phyloP scores from a whole-genome alignment of 805 yeast genomes.

The Candida broadrunensis region DNA sequence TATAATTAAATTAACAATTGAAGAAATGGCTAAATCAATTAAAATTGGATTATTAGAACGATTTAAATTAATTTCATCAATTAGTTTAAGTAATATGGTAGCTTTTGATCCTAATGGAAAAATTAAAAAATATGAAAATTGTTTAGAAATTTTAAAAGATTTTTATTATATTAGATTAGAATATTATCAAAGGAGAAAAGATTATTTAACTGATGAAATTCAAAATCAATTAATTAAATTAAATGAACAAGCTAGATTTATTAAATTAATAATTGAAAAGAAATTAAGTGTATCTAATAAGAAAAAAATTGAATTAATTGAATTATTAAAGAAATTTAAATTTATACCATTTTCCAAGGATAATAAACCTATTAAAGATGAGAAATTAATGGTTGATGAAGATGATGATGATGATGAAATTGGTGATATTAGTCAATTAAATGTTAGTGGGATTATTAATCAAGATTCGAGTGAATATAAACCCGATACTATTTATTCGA shows the following conservation, averaged over 20 bases:
- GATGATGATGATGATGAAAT: conserved; percentile 43
- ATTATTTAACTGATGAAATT: conserved; percentile 62
- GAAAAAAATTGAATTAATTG: conserved; percentile 61
- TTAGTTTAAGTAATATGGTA: conserved; percentile 85
- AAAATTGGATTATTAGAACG: conserved; percentile 77
- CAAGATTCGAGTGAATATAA: conserved; percentile 36
- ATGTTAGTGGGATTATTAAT: conserved; percentile 23
- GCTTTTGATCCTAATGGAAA: conserved; percentile 90
- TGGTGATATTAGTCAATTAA: conserved; percentile 26
- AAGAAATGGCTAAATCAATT: conserved; percentile 79
- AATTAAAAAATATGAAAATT: conserved; percentile 75
- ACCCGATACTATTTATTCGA: conserved; percentile 55
- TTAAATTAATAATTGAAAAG: conserved; percentile 82
- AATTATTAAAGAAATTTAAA: conserved; percentile 56
- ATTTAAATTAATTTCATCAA: conserved; percentile 69
- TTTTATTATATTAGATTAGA: conserved; percentile 85
- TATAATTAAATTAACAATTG: conserved; percentile 67
- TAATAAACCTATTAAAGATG: conserved; percentile 58
- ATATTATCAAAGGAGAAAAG: conserved; percentile 88
- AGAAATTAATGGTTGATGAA: conserved; percentile 21
- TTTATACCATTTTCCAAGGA: conserved; percentile 77
- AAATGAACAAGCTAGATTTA: conserved; percentile 83
- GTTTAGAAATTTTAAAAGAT: conserved; percentile 76
- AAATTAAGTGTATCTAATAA: conserved; percentile 71
- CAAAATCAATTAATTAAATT: conserved; percentile 74